Evolutionary conservation across 1,139 yeast genomes (phyloP).

Genomic region (Yamadazyma diddensiae): DNA sequence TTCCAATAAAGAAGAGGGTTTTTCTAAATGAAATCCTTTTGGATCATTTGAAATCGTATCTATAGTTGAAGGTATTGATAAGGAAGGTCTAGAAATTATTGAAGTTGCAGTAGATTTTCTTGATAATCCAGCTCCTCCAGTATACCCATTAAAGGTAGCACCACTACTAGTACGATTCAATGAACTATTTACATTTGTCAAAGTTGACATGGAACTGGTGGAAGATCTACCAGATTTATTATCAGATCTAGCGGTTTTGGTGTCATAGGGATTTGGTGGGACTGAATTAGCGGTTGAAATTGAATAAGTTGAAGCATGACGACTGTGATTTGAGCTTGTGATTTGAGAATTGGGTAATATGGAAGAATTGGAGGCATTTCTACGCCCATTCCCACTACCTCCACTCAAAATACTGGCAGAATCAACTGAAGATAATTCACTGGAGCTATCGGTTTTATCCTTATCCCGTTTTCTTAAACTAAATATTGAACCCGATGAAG

Average conservation of each 20-base stretch:
- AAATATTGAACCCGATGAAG: conserved; percentile 40
- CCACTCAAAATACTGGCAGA: conserved; percentile 30
- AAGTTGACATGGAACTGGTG: not conserved
- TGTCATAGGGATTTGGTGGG: conserved; percentile 29
- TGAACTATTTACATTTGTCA: conserved; percentile 2
- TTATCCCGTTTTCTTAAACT: conserved; percentile 28
- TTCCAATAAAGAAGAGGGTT: conserved; percentile 57
- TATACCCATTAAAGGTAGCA: conserved; percentile 2
- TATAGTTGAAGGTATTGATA: conserved; percentile 20
- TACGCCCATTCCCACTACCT: conserved; percentile 29
- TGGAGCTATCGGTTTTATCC: conserved; percentile 20
- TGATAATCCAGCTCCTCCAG: conserved; percentile 14
- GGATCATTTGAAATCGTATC: conserved; percentile 16
- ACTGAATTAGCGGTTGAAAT: conserved; percentile 19
- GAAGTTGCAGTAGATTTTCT: conserved; percentile 25
- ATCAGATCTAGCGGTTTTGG: conserved; percentile 15
- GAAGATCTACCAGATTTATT: no score
- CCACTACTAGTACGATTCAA: not conserved
- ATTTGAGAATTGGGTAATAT: conserved; percentile 33
- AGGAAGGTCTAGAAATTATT: conserved; percentile 31
- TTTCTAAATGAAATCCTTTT: conserved; percentile 35
- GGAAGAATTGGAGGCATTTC: conserved; percentile 35
- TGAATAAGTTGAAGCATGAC: conserved; percentile 42
- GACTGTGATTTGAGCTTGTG: conserved; percentile 32
- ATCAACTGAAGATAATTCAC: conserved; percentile 37